phyloP scores from a whole-genome alignment of 1,139 yeast species.

The Diutina ranongensis region DNA sequence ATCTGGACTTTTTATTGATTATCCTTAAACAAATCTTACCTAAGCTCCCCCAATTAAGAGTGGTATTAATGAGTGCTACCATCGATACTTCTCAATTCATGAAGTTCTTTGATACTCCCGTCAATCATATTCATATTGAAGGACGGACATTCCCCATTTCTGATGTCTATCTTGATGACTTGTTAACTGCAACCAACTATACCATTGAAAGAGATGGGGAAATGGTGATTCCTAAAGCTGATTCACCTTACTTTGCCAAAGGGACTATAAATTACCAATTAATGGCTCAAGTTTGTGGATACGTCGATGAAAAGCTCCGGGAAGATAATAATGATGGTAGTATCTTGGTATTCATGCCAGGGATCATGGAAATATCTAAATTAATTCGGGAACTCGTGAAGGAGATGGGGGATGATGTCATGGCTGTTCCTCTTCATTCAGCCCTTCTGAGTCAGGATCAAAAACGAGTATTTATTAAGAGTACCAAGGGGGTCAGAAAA shows the following conservation, averaged over 20 bases:
- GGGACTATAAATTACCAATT: constrained; percentile 71
- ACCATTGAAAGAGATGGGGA: constrained; percentile 33
- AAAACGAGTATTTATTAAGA: constrained; percentile 48
- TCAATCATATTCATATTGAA: constrained; percentile 63
- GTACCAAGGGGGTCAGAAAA: constrained; percentile 50
- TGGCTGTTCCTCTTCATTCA: constrained; percentile 76
- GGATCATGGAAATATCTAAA: constrained; percentile 74
- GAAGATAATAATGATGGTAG: constrained; percentile 45
- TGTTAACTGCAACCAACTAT: constrained; percentile 45
- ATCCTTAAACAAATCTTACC: constrained; percentile 51
- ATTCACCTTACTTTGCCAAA: constrained; percentile 47
- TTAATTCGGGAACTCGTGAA: constrained; percentile 19
- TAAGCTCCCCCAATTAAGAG: constrained; percentile 41
- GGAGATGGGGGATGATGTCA: constrained; percentile 4
- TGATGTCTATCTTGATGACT: constrained; percentile 60
- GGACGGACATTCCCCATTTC: constrained; percentile 90
- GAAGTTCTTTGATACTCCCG: constrained; percentile 39
- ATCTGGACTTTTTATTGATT: constrained; percentile 75
- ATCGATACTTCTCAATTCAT: constrained; percentile 64
- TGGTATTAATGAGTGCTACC: constrained; percentile 91
- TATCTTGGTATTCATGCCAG: constrained; percentile 77
- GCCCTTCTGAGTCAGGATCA: constrained; percentile 81
- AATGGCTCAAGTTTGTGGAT: constrained; percentile 41
- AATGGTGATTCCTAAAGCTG: constrained; percentile 42
- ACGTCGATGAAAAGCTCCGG: constrained; percentile 37